Evolutionary conservation across 1,139 yeast genomes (phyloP), one percentile per base, ranked within the genome.

Genomic region (Candida sp.): DNA sequence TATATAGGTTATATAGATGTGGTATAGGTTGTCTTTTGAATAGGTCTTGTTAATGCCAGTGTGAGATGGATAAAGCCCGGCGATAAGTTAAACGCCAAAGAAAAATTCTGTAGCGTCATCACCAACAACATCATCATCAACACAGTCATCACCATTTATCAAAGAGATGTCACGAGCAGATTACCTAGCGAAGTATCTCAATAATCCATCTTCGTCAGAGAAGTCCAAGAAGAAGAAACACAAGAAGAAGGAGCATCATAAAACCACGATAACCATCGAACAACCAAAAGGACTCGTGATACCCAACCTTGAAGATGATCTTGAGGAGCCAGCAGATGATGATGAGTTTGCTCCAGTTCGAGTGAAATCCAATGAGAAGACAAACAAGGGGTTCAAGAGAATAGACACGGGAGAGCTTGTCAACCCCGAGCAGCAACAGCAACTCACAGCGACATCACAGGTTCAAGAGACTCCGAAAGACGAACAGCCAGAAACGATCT

Each of bases 311-410:
- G 23, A 41, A 33, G 25, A 40, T 27, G 25, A 28, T 23, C 17
- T 17, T 17, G 17, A 17, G 17, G 17, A 17, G 17, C 43, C 6
- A 9, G 26, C 28, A 2, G 51, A 28, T 3, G 52, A 45, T 3
- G 46, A 33, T 23, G 62, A 58, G 28, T 58, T 52, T 7, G 61
- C 55, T 3, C 72, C 75, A 0, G 64, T 63, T 1, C 55, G 54
- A 30, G 70, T 70, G 3, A 58, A 60, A 3, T 9, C 54, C 3
- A 49, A 41, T 11, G 39, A 42, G 5, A 56, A 50, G 39, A 49
- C 49, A 49, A 60, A 58, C 48, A 70, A 66, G 52, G 80, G 79
- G 4, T 75, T 75, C 57, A 72, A 67, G 47, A 54, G 80, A 50
- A 72, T 75, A 27, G 80, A 75, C 50, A 61, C 60, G 48, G 75